Base-by-base conservation (phyloP, 768 basidiomycete species). In the Amanita jacksonii region DNA sequence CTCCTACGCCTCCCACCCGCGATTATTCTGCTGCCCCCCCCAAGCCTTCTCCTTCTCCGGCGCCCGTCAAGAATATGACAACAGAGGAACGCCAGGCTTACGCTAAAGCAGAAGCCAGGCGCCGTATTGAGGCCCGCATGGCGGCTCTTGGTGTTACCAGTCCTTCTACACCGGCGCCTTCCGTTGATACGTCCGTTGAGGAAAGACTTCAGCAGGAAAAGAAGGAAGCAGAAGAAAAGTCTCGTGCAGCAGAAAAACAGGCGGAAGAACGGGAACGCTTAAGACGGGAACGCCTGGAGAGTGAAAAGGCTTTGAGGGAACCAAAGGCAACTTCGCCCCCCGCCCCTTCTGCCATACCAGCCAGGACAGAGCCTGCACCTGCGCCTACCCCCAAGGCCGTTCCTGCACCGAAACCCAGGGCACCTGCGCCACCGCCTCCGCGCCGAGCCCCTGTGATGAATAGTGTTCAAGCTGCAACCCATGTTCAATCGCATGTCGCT, bases 151-250 rank as follows among this genome's bases (percentile, higher is more conserved):
- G 94, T 4, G 74, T 96, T 13, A 70, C 72, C 10, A 59, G 74
- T 1, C 62, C 27, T 28, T 28, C 27, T 6, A 28, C 68, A 0
- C 52, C 72, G 10, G 62, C 74, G 22, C 59, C 77, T 5, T 61
- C 69, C 9, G 67, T 92, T 8, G 93, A 96, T 59, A 81, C 76
- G 5, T 74, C 70, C 41, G 89, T 96, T 2, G 85, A 90, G 57
- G 86, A 92, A 51, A 69, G 93, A 8, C 72, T 98, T 4, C 80
- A 76, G 28, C 71, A 79, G 52, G 94, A 98, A 56, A 86, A 84
- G 68, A 80, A 75, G 57, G 94, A 96, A 57, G 93, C 93, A 0
- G 92, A 91, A 51, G 86, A 89, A 58, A 89, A 86, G 59, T 77
- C 76, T 0, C 73, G 69, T 45, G 65, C 72, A 38, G 92, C 90